phyloP scores from a whole-genome alignment of 2,329 filamentous ascomycete genomes.

The Curvularia sp. region DNA sequence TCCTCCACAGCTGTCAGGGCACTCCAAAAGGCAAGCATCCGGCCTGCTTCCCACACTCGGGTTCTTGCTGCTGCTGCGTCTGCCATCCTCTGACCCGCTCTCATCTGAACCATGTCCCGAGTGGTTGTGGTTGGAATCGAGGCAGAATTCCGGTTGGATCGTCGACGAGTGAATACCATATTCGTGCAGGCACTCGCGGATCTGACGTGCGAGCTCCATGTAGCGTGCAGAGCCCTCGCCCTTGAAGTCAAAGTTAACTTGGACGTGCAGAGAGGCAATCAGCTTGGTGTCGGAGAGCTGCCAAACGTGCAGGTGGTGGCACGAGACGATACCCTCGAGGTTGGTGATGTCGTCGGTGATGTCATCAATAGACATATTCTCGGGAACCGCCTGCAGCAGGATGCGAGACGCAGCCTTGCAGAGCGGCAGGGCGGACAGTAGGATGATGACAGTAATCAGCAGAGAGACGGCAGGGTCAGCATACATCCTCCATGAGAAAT shows the following conservation, averaged over 20 bases:
- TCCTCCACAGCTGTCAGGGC: constrained; percentile 53
- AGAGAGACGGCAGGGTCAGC: constrained; percentile 92
- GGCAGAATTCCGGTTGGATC: constrained; percentile 86
- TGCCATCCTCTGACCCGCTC: constrained; percentile 41
- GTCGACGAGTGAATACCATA: constrained; percentile 97
- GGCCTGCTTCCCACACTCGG: constrained; percentile 48
- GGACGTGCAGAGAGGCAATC: constrained; percentile 90
- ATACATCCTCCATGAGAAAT: constrained; percentile 82
- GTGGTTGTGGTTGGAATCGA: constrained; percentile 56
- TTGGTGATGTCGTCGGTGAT: constrained; percentile 90
- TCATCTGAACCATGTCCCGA: constrained; percentile 43
- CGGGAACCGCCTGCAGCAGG: constrained; percentile 90
- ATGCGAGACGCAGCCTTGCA: constrained; percentile 84
- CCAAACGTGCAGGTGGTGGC: constrained; percentile 97
- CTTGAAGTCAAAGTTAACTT: constrained; percentile 88
- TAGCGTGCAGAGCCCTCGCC: constrained; percentile 79
- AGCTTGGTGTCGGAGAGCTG: constrained; percentile 95
- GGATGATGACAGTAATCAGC: constrained; percentile 83
- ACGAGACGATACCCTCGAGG: constrained; percentile 84
- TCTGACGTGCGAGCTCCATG: constrained; percentile 85
- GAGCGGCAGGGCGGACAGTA: constrained; percentile 77
- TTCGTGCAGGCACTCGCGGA: constrained; percentile 87
- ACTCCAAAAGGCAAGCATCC: constrained; percentile 54
- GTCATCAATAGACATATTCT: constrained; percentile 85
- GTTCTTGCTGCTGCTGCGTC: constrained; percentile 40